Evolutionary conservation across 2,329 filamentous ascomycete genomes (phyloP).

Genomic region (Cyanodermella asteris): DNA sequence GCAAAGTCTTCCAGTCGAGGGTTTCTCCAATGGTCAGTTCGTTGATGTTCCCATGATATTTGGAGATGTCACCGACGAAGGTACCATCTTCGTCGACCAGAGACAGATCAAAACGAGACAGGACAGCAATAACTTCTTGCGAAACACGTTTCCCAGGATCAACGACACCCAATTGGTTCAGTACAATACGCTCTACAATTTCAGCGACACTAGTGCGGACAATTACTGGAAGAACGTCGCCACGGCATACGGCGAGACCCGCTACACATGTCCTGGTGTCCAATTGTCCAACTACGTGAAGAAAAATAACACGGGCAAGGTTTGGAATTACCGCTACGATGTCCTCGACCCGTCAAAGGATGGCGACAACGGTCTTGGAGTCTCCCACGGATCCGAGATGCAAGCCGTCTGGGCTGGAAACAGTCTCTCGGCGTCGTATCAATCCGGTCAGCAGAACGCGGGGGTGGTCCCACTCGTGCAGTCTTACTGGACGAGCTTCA

Average conservation of each 20-base stretch:
- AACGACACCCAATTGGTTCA: constrained; percentile 25
- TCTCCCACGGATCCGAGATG: constrained; percentile 44
- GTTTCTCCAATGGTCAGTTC: constrained; percentile 27
- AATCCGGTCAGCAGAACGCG: constrained; percentile 30
- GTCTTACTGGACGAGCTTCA: constrained; percentile 55
- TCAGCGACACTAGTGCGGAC: constrained; percentile 24
- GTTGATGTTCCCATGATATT: constrained; percentile 32
- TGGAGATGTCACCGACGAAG: constrained; percentile 42
- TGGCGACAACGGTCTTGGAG: constrained; percentile 34
- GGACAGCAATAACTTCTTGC: constrained; percentile 33
- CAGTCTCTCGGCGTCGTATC: constrained; percentile 37
- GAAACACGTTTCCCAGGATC: constrained; percentile 35
- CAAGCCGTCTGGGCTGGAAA: constrained; percentile 39
- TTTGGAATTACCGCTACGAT: constrained; percentile 50
- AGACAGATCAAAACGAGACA: constrained; percentile 20
- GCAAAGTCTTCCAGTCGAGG: constrained; percentile 24
- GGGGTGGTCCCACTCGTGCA: constrained; percentile 39
- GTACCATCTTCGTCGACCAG: constrained; percentile 38
- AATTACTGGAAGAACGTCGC: constrained; percentile 36
- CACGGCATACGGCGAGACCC: constrained; percentile 40
- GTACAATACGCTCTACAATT: constrained; percentile 30
- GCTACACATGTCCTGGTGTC: constrained; percentile 42
- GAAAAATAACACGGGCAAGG: constrained; percentile 16
- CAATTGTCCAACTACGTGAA: constrained; percentile 22
- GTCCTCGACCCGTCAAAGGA: constrained; percentile 23